phyloP scores from a whole-genome alignment of 2,329 filamentous ascomycete genomes.

The Neospermospora avenae region DNA sequence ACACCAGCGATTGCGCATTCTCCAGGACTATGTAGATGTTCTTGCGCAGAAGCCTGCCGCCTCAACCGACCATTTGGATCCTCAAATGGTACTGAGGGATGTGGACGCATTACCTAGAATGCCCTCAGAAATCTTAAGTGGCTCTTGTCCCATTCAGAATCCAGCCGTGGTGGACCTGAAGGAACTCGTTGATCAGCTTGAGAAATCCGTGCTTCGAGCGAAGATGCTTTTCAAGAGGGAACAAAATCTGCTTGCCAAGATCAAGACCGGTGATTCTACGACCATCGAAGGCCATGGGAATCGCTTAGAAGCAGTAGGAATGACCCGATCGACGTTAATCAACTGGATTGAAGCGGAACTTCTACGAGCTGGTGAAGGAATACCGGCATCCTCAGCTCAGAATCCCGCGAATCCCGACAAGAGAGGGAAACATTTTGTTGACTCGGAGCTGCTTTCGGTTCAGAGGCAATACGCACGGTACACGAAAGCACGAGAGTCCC shows the following conservation, averaged over 20 bases:
- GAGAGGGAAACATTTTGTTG: conserved; percentile 24
- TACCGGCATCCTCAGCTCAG: conserved; percentile 35
- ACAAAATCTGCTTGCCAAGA: conserved; percentile 50
- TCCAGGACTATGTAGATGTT: conserved; percentile 50
- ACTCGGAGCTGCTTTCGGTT: conserved; percentile 36
- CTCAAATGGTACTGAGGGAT: conserved; percentile 23
- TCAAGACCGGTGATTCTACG: conserved; percentile 25
- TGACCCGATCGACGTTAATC: conserved; percentile 58
- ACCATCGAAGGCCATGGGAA: conserved; percentile 4
- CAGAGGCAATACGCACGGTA: conserved; percentile 54
- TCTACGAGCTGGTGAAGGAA: conserved; percentile 42
- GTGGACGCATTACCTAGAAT: conserved; percentile 28
- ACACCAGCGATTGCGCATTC: conserved; percentile 46
- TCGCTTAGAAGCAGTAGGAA: conserved; percentile 48
- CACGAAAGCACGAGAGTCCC: conserved; percentile 45
- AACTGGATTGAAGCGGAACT: conserved; percentile 64
- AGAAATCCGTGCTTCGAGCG: conserved; percentile 56
- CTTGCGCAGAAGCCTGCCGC: conserved; percentile 52
- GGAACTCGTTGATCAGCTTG: conserved; percentile 48
- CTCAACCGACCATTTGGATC: conserved; percentile 46
- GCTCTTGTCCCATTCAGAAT: conserved; percentile 19
- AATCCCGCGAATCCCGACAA: conserved; percentile 12
- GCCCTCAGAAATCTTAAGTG: conserved; percentile 29
- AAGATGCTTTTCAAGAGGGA: conserved; percentile 56
- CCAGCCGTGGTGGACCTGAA: conserved; percentile 43